Evolutionary conservation across 345 rosid species (phyloP), one percentile per base, ranked within the genome.

Genomic region (Lagerstroemia speciosa): DNA sequence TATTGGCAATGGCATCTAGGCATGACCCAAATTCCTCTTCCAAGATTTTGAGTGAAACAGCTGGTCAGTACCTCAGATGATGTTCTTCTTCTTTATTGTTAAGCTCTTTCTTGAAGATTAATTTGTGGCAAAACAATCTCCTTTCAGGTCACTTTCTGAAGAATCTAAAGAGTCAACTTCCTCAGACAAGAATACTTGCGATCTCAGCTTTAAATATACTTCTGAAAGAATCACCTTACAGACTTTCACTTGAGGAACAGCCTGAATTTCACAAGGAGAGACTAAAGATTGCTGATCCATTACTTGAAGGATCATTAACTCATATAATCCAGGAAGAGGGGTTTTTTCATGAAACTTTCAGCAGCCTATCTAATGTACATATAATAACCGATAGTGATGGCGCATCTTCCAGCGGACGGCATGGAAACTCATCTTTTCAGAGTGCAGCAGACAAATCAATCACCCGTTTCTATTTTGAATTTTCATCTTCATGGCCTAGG

Each of bases 401-500:
- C 71, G 69, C 89, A 72, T 88, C 93, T 68, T 89, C 92, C 40
- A 79, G 97, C 67, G 95, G 90, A 77, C 84, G 78, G 77, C 91
- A 88, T 32, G 93, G 97, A 64, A 83, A 80, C 81, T 84, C 96
- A 69, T 90, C 90, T 68, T 83, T 94, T 65, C 99, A 89, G 81
- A 91, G 93, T 74, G 79, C 84, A 75, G 93, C 90, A 55, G 97
- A 94, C 84, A 91, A 85, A 83, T 94, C 97, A 58, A 91, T 89
- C 71, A 94, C 97, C 72, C 93, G 87, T 52, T 91, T 94, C 83
- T 94, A 88, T 78, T 94, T 94, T 40, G 96, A 94, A 72, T 94
- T 94, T 80, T 88, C 97, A 46, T 84, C 99, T 66, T 86, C 99
- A 20, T 94, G 99, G 99, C 99, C 99, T 67, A 92, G 93, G 55